A percentile compares a stretch with the other conserved stretches of the same genome.
phyloP scores from a whole-genome alignment of 2,329 filamentous ascomycete species.

The Tolypocladium tropicale region DNA sequence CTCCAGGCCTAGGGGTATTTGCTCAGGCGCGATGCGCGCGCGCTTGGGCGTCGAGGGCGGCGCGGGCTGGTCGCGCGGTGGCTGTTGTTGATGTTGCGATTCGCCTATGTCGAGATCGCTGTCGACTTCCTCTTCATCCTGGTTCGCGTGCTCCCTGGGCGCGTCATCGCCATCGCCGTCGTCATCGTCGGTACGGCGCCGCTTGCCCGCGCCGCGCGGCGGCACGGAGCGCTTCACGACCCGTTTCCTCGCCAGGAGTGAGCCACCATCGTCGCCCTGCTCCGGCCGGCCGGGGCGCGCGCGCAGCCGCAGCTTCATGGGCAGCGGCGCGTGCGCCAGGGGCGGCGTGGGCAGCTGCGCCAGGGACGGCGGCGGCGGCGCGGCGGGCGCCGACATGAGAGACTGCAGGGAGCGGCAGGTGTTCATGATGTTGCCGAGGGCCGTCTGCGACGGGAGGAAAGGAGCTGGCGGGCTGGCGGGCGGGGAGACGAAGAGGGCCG shows the following conservation, averaged over 20 bases:
- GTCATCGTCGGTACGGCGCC: conserved; percentile 37
- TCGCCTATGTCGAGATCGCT: conserved; percentile 26
- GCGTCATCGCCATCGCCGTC: no score
- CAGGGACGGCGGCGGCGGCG: conserved; percentile 16
- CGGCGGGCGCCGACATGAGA: conserved; percentile 33
- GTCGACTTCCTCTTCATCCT: conserved; percentile 16
- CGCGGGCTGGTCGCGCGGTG: conserved; percentile 9
- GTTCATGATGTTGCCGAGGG: conserved; percentile 45
- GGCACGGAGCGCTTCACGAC: conserved; percentile 41
- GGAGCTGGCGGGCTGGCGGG: conserved; percentile 46
- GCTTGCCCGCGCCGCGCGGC: conserved; percentile 41
- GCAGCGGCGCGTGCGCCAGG: conserved; percentile 37
- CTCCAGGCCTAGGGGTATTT: conserved; percentile 49
- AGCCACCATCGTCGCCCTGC: conserved; percentile 7
- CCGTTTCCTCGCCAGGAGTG: conserved; percentile 28
- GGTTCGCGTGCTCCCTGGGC: conserved; percentile 25
- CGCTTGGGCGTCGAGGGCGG: conserved; percentile 48
- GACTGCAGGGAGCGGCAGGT: conserved; percentile 53
- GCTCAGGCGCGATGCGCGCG: conserved; percentile 47
- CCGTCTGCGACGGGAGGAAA: conserved; percentile 30
- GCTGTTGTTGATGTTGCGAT: no score
- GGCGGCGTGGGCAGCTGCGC: conserved; percentile 45
- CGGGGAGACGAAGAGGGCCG: conserved; percentile 46
- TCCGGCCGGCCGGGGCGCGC: conserved; percentile 21
- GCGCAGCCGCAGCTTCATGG: conserved; percentile 46